Evolutionary conservation across 495 filamentous ascomycete genomes (phyloP).

Genomic region (Diplogelasinospora grovesii): DNA sequence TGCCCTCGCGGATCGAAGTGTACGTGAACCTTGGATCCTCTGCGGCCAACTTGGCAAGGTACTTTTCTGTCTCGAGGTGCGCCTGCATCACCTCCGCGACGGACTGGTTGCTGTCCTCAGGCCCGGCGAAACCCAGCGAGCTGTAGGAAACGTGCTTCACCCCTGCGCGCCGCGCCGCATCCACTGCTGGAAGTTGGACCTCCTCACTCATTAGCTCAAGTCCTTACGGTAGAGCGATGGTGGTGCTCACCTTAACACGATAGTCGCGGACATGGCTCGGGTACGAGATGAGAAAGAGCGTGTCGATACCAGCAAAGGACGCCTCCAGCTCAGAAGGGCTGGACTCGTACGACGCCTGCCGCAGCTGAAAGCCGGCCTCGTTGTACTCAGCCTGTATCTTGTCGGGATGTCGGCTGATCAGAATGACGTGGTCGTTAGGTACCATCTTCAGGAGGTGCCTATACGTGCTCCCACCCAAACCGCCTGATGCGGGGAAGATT

Average conservation of each 20-base stretch:
- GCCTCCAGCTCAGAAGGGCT: constrained; percentile 21
- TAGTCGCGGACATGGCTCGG: constrained; percentile 28
- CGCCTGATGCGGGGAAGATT: constrained; percentile 48
- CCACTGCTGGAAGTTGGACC: constrained; percentile 41
- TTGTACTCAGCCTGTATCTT: constrained; percentile 22
- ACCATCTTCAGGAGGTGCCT: constrained; percentile 37
- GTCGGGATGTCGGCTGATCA: constrained; percentile 42
- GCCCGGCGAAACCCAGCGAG: constrained; percentile 52
- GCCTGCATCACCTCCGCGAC: constrained; percentile 58
- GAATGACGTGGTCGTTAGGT: constrained; percentile 31
- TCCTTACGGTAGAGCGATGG: not conserved
- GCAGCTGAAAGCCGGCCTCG: constrained; percentile 24
- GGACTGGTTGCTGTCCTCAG: constrained; percentile 13
- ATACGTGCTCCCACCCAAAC: constrained; percentile 40
- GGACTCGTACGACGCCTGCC: constrained; percentile 38
- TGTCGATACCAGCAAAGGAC: constrained; percentile 36
- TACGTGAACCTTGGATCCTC: constrained; percentile 21
- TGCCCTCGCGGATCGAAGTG: constrained; percentile 54
- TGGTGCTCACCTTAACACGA: constrained; percentile 10
- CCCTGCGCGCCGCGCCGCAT: constrained; percentile 49
- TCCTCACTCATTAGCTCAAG: not conserved
- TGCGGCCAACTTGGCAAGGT: constrained; percentile 35
- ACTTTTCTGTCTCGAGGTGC: constrained; percentile 56
- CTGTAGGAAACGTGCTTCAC: constrained; percentile 63
- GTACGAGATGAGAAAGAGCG: constrained; percentile 47